Percentiles rank a stretch among this genome's conserved stretches.
Evolutionary conservation across 495 filamentous ascomycete genomes (phyloP).

Genomic region (Tuber brumale): DNA sequence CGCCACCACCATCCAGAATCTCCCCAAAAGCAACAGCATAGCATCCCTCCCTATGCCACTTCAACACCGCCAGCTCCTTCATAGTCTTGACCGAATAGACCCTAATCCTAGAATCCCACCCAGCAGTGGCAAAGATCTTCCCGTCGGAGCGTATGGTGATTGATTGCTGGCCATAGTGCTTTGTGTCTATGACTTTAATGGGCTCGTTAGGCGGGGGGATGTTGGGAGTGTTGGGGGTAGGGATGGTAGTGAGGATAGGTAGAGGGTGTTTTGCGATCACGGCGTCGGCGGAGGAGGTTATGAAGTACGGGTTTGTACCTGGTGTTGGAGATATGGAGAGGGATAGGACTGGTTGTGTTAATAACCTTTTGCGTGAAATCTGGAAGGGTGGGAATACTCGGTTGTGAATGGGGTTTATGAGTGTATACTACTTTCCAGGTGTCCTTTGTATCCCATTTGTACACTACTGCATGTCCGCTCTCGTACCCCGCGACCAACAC

Average conservation of each 20-base stretch:
- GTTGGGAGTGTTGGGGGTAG: slow-evolving; percentile 46
- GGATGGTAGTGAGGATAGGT: slow-evolving; percentile 52
- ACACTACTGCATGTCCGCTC: slow-evolving; percentile 66
- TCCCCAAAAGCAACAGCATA: slow-evolving; percentile 77
- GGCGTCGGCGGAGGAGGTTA: slow-evolving; percentile 80
- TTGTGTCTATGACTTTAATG: slow-evolving; percentile 61
- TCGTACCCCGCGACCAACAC: slow-evolving; percentile 75
- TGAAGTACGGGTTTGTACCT: slow-evolving; percentile 51
- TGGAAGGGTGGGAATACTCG: slow-evolving; percentile 41
- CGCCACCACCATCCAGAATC: slow-evolving; percentile 35
- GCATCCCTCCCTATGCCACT: slow-evolving; percentile 88
- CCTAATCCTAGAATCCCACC: slow-evolving; percentile 77
- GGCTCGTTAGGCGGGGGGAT: slow-evolving; percentile 40
- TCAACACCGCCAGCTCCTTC: slow-evolving; percentile 85
- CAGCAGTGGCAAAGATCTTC: slow-evolving; percentile 80
- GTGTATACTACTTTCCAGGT: slow-evolving; percentile 61
- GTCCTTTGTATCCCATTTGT: slow-evolving; percentile 41
- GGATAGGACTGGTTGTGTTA: slow-evolving; percentile 55
- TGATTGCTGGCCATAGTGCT: slow-evolving; percentile 83
- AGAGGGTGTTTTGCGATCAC: slow-evolving; percentile 54
- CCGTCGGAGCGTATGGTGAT: slow-evolving; percentile 72
- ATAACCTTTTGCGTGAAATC: neutral
- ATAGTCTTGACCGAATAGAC: slow-evolving; percentile 76
- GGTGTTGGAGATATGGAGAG: slow-evolving; percentile 55
- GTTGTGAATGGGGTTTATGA: slow-evolving; percentile 67